Base-by-base conservation (phyloP, 2,329 filamentous ascomycete genomes). In the Graphilbum fragrans region DNA sequence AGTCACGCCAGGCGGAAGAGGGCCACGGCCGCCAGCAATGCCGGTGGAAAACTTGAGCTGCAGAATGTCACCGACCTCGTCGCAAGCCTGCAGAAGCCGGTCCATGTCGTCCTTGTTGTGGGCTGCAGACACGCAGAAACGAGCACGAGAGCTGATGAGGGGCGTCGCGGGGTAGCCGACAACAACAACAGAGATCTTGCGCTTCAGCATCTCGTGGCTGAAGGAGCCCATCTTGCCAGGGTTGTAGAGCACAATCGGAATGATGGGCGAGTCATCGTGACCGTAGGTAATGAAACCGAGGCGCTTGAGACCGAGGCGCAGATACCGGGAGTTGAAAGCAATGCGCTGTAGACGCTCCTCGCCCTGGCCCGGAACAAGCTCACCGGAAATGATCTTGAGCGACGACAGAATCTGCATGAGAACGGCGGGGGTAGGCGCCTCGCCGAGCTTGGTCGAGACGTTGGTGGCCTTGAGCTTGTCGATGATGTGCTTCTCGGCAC, bases 51-150 rank as follows among this genome's bases (percentile, higher is more conserved):
- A 95, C 66, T 95, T 96, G 57, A 98, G 72, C 62, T 96, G 88
- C 42, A 98, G 67, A 19, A 94, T 74, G 50, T 94, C 86, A 43
- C 90, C 88, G 43, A 95, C 79, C 61, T 96, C 85, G 56, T 96
- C 86, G 55, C 90, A 96, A 16, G 92, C 92, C 5, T 77, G 72
- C 39, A 98, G 68, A 45, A 98, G 67, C 38, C 90, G 80, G 60
- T 98, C 92, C 53, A 98, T 74, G 58, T 98, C 92, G 39, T 98
- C 92, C 69, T 98, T 98, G 63, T 93, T 98, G 68, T 98, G 92
- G 1, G 92, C 86, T 2, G 92, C 80, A 3, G 87, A 94, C 41
- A 98, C 79, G 58, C 92, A 98, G 75, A 98, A 95, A 37, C 92
- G 83, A 39, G 86, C 92, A 49, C 92, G 83, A 18, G 90, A 95